Evolutionary conservation across 179 eudicot species (phyloP).

Genomic region (Carnegiea gigantea): DNA sequence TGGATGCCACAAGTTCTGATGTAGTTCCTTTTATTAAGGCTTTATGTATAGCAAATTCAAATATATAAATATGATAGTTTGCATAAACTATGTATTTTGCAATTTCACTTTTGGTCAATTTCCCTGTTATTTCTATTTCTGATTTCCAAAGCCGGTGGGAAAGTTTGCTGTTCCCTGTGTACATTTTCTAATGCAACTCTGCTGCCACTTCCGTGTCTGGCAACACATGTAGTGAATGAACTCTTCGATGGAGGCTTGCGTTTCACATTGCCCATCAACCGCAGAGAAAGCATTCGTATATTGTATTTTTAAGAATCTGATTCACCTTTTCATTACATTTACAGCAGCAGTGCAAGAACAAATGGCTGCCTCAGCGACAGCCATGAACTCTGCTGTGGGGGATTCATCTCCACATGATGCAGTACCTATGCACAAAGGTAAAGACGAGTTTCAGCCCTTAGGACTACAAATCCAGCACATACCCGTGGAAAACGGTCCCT

Average conservation of each 20-base stretch:
- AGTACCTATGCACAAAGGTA: conserved; percentile 57
- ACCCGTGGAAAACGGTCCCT: conserved; percentile 57
- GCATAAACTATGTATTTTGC: neutral
- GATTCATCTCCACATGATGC: conserved; percentile 77
- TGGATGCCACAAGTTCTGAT: too few relatives aligned
- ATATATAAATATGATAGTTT: too few relatives aligned
- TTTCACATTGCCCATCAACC: neutral
- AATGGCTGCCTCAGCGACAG: conserved; percentile 77
- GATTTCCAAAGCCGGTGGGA: neutral
- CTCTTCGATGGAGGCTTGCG: neutral
- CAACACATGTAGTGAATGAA: neutral
- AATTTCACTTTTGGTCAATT: neutral
- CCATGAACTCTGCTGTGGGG: conserved; percentile 65
- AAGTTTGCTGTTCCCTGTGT: neutral
- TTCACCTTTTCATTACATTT: conserved; percentile 17
- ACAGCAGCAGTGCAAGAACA: conserved; percentile 90
- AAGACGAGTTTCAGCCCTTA: conserved; percentile 54
- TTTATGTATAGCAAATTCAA: neutral
- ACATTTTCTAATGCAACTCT: neutral
- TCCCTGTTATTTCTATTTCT: neutral
- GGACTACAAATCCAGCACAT: conserved; percentile 75
- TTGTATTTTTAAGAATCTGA: conserved; percentile 20
- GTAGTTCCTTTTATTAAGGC: neutral
- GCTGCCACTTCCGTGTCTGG: neutral
- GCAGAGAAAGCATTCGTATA: neutral